Evolutionary conservation across 345 rosid species (phyloP), one percentile per base, ranked within the genome.

Genomic region (Citrus australasica): DNA sequence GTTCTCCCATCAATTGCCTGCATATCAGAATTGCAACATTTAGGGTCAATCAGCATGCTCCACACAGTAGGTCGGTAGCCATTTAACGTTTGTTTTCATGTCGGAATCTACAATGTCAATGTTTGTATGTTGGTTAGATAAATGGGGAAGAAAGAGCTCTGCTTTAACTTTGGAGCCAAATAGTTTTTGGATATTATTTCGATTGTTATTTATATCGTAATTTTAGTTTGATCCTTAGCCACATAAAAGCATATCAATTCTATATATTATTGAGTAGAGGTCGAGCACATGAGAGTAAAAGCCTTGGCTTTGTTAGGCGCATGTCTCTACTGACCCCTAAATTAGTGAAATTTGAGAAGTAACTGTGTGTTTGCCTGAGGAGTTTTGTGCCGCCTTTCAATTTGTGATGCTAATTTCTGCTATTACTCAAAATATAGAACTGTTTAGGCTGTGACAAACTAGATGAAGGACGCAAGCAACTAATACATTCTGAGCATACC

Each of bases 1-100:
- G 93, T 73, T 91, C 90, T 68, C 97, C 97, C 93, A 90, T 89
- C 83, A 92, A 62, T 80, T 86, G 83, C 83, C 96, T 92, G 85
- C 69, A 67, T 65, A 78, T 67, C 51, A 32, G n/a, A 85, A 79
- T 42, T 74, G 27, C 73, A 25, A 33, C 19, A 1, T 60, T 40
- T 1, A 38, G 3, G 25, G 76, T 32, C 75, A 71, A 53, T 35
- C 79, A 56, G 10, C 21, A 21, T 37, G 38, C 42, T 46, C 5
- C 4, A 46, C 9, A 3, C 51, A 13, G 5, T 3, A 46, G 51
- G 17, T 46, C 51, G 21, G 46, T 24, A 70, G 35, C 66, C 27
- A 27, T 66, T 60, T 51, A 13, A 42, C 40, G 6, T 22, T 2
- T 13, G 48, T 28, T 60, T 25, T 42, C 37, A 4, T 17, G 17